phyloP scores from a whole-genome alignment of 2,329 filamentous ascomycete genomes.

The Calonectria pauciramosa region DNA sequence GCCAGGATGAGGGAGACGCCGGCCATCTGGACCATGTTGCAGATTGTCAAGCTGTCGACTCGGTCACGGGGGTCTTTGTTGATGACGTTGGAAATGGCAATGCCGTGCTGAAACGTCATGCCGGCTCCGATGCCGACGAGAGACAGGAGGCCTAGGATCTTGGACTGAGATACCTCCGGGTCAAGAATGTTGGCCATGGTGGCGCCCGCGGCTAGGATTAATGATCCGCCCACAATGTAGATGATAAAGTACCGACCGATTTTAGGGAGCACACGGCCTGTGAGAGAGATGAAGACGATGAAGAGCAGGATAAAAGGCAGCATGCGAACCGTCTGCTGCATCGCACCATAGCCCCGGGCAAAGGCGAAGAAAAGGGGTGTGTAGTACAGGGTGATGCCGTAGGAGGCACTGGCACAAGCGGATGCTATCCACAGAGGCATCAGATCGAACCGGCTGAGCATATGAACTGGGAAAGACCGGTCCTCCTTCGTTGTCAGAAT shows the following conservation, averaged over 20 bases:
- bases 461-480: conserved; percentile 34
- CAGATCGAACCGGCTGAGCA: conserved; percentile 49
- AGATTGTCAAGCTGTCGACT: conserved; percentile 49
- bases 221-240: conserved; percentile 46
- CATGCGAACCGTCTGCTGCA: conserved; percentile 57
- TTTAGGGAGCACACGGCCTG: conserved; percentile 54
- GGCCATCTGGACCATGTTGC: conserved; percentile 51
- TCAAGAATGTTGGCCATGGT: conserved; percentile 44
- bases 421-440: conserved; percentile 59
- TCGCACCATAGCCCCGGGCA: conserved; percentile 55
- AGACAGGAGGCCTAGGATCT: conserved; percentile 49
- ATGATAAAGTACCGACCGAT: conserved; percentile 54
- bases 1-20: conserved; percentile 27
- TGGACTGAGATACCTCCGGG: conserved; percentile 38
- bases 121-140: conserved; percentile 51
- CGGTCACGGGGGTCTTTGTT: conserved; percentile 43
- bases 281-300: conserved; percentile 51
- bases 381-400: conserved; percentile 63
- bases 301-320: conserved; percentile 59
- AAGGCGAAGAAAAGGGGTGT: conserved; percentile 70
- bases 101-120: conserved; percentile 48
- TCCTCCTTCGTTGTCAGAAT: conserved; percentile 58
- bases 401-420: conserved; percentile 50
- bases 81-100: conserved; percentile 47
- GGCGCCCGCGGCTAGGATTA: conserved; percentile 45